phyloP scores from a whole-genome alignment of 495 filamentous ascomycete species.

The Trichocladium antarcticum region DNA sequence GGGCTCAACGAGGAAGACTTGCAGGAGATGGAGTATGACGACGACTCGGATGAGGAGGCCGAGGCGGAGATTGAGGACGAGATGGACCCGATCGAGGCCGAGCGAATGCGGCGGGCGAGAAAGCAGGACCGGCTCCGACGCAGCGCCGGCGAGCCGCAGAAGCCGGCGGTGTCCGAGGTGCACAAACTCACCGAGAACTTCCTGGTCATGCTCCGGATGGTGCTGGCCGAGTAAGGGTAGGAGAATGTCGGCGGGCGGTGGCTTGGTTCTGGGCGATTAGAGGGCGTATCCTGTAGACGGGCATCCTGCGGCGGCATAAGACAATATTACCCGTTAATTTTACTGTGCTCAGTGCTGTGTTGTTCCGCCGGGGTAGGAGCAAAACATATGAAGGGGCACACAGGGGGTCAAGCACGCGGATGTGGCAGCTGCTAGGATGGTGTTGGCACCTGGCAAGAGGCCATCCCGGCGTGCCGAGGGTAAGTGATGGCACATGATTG shows the following conservation, averaged over 20 bases:
- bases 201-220: slow-evolving; percentile 69
- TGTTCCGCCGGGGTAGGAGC: no score
- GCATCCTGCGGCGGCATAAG: background rate
- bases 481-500: no score
- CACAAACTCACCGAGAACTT: slow-evolving; percentile 69
- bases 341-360: no score
- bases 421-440: no score
- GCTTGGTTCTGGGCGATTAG: no score
- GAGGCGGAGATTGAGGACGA: slow-evolving; percentile 68
- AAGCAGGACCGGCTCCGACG: slow-evolving; percentile 69
- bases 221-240: slow-evolving; percentile 66
- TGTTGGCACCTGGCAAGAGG: no score
- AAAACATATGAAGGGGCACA: no score
- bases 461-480: no score
- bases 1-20: slow-evolving; percentile 80
- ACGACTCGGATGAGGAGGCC: slow-evolving; percentile 57
- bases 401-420: no score
- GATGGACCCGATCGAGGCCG: slow-evolving; percentile 73
- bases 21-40: slow-evolving; percentile 66
- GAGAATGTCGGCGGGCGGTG: no score
- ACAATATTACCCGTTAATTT: no score
- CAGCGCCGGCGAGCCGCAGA: slow-evolving; percentile 78
- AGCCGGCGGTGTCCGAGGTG: slow-evolving; percentile 71
- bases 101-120: slow-evolving; percentile 62
- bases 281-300: no score